phyloP scores from a whole-genome alignment of 208 protist species.

The Trypanosoma conorhini region DNA sequence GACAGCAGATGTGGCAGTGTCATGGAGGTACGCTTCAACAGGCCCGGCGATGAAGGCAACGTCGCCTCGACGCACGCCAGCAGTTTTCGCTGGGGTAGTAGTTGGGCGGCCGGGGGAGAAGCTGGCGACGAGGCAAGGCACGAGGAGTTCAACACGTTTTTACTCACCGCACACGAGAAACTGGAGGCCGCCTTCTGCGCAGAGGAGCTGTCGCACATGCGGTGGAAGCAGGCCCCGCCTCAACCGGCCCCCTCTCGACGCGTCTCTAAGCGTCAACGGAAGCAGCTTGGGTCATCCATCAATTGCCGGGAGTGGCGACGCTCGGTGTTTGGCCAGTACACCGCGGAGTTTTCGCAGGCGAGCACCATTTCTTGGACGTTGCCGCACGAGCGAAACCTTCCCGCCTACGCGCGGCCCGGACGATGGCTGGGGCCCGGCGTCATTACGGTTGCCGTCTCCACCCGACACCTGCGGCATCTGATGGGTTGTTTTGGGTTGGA shows the following conservation, averaged over 20 bases:
- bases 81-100: background rate
- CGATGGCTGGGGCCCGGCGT: background rate
- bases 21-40: background rate
- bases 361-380: background rate
- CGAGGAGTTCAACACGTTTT: background rate
- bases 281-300: background rate
- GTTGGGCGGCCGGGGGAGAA: background rate
- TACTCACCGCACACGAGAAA: conserved; percentile 3
- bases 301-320: background rate
- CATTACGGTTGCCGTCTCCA: conserved; percentile 13
- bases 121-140: background rate
- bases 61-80: background rate
- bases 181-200: conserved; percentile 2
- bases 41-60: background rate
- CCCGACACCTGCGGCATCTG: background rate
- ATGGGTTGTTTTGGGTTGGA: conserved; percentile 12
- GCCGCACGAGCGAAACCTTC: background rate
- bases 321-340: conserved; percentile 4
- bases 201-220: background rate
- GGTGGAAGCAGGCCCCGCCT: background rate
- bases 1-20: background rate
- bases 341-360: background rate
- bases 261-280: background rate
- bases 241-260: background rate
- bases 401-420: conserved; percentile 6